Evolutionary conservation across 768 basidiomycete species (phyloP).

Genomic region (Floccularia luteovirens): DNA sequence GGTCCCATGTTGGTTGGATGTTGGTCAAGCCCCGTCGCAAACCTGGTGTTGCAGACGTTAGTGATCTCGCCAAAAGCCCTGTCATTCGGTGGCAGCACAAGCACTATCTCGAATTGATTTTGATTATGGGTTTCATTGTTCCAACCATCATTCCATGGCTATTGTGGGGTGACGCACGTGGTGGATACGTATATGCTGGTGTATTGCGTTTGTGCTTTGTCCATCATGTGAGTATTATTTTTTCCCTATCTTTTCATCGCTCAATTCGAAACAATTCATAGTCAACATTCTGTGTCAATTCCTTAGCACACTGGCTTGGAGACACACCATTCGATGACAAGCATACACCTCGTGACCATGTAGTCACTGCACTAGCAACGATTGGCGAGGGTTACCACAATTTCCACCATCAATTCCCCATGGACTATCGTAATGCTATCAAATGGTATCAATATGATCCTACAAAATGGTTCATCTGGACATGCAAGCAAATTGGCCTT

Average conservation of each 20-base stretch:
- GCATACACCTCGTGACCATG: constrained; percentile 85
- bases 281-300: constrained; percentile 97
- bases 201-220: constrained; percentile 76
- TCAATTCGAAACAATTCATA: too few species aligned
- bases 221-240: constrained; percentile 65
- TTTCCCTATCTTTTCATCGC: constrained; percentile 3
- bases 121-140: constrained; percentile 63
- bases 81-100: constrained; percentile 86
- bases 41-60: constrained; percentile 86
- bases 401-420: constrained; percentile 95
- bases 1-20: constrained; percentile 93
- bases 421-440: constrained; percentile 96
- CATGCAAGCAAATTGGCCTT: constrained; percentile 50
- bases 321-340: constrained; percentile 93
- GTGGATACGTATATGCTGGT: constrained; percentile 84
- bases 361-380: constrained; percentile 83
- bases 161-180: constrained; percentile 78
- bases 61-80: constrained; percentile 73
- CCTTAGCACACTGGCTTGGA: constrained; percentile 94
- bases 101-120: constrained; percentile 64
- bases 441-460: constrained; percentile 93
- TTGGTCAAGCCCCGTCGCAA: constrained; percentile 82
- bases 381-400: constrained; percentile 98
- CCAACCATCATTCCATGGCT: constrained; percentile 76
- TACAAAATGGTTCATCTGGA: constrained; percentile 87